A percentile compares a stretch with the other conserved stretches of the same genome.
Conservation (phyloP, 495 filamentous ascomycete species). For the Hypoxylon intermedium region DNA sequence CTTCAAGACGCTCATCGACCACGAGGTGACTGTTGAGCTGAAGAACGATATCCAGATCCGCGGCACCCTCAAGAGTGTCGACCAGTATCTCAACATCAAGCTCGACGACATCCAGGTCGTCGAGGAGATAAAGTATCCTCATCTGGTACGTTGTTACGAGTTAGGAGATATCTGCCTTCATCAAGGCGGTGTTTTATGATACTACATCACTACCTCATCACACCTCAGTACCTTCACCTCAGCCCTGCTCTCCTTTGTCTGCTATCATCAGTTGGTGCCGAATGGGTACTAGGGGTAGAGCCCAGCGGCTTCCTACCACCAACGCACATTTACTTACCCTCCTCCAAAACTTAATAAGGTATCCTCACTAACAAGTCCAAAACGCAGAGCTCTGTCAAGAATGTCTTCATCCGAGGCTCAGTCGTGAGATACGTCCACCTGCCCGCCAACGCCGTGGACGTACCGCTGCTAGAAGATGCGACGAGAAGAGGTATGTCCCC, state of each 20-base stretch:
- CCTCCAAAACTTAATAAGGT: not conserved
- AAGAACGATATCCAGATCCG: constrained; percentile 98
- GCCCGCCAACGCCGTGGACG: constrained; percentile 85
- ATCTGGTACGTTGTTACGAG: constrained; percentile 81
- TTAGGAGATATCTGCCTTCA: too few relatives aligned
- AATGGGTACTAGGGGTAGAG: too few relatives aligned
- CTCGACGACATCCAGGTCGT: constrained; percentile 91
- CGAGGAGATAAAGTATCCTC: constrained; percentile 91
- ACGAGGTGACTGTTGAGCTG: constrained; percentile 93
- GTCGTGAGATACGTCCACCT: constrained; percentile 96
- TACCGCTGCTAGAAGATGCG: constrained; percentile 91
- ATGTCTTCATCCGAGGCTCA: constrained; percentile 96
- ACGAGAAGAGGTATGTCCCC: constrained; percentile 77
- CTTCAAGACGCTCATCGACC: constrained; percentile 99
- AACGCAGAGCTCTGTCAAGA: constrained; percentile 79
- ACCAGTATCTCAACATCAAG: constrained; percentile 99
- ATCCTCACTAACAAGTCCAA: constrained; percentile 3
- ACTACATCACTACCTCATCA: too few relatives aligned
- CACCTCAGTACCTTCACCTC: too few relatives aligned
- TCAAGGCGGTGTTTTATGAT: too few relatives aligned
- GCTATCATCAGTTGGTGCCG: too few relatives aligned
- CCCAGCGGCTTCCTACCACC: too few relatives aligned
- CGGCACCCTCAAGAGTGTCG: constrained; percentile 92
- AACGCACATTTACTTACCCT: too few relatives aligned
- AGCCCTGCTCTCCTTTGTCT: too few relatives aligned